Evolutionary conservation across 2,329 filamentous ascomycete genomes (phyloP).

Genomic region (Sarocladium kiliense): DNA sequence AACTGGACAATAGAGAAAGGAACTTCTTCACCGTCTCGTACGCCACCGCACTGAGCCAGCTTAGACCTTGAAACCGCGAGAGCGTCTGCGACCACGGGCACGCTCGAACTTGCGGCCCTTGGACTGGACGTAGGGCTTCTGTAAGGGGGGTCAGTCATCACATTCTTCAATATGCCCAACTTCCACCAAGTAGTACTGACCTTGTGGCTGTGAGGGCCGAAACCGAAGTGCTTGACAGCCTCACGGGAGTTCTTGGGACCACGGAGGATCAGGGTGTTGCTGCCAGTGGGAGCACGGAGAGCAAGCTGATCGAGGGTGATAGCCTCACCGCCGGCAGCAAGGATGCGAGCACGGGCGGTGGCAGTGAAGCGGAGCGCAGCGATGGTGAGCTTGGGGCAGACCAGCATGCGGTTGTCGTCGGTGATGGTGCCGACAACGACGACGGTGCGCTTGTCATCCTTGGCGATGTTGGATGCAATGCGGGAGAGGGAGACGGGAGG

Average conservation of each 20-base stretch:
- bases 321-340: conserved; percentile 89
- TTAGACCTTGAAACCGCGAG: conserved; percentile 99
- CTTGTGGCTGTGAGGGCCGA: conserved; percentile 98
- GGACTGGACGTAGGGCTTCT: conserved; percentile 96
- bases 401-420: conserved; percentile 91
- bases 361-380: conserved; percentile 96
- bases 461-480: conserved; percentile 67
- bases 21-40: neutral
- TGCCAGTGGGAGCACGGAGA: conserved; percentile 87
- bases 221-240: conserved; percentile 98
- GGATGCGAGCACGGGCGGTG: conserved; percentile 88
- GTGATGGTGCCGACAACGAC: conserved; percentile 94
- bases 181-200: conserved; percentile 40
- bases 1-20: neutral
- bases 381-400: conserved; percentile 86
- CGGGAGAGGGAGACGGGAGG: conserved; percentile 91
- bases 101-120: conserved; percentile 99
- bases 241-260: conserved; percentile 98
- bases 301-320: conserved; percentile 97
- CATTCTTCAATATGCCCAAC: neutral
- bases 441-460: conserved; percentile 74
- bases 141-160: conserved; percentile 27
- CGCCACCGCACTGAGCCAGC: conserved; percentile 18
- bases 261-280: conserved; percentile 95
- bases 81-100: conserved; percentile 97